Evolutionary conservation across 1,284 basidiomycete species (phyloP).

Genomic region (Tilletiopsis washingtonensis): DNA sequence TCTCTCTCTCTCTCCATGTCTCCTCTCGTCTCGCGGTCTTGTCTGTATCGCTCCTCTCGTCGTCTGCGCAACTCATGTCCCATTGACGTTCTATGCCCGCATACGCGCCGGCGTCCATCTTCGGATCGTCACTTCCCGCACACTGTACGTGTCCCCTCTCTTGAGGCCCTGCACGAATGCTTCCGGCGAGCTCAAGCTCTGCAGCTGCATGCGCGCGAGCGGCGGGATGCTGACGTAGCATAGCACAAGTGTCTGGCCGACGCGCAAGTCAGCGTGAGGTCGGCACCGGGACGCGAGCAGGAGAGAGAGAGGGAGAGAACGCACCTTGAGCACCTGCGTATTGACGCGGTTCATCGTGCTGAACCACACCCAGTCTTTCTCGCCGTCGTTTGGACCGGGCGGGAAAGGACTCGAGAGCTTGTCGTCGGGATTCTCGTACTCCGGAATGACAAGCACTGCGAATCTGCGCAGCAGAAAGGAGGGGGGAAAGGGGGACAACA

Average conservation of each 20-base stretch:
- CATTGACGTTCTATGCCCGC: constrained; percentile 77
- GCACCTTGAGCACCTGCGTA: constrained; percentile 79
- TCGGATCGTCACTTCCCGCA: constrained; percentile 75
- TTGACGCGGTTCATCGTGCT: constrained; percentile 95
- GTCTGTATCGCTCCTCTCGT: no score
- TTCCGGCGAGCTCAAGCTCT: constrained; percentile 31
- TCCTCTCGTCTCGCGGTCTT: no score
- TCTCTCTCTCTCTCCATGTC: no score
- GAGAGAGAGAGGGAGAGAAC: no score
- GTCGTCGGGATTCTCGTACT: constrained; percentile 75
- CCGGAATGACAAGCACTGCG: constrained; percentile 76
- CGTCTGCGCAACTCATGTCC: no score
- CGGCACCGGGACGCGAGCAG: constrained; percentile 1
- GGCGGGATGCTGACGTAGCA: constrained; percentile 38
- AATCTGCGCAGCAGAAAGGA: constrained; percentile 57
- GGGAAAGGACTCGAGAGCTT: constrained; percentile 47
- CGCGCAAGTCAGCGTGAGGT: constrained; percentile 64
- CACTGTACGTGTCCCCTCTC: constrained; percentile 55
- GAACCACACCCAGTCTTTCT: constrained; percentile 83
- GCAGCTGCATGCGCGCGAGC: constrained; percentile 12
- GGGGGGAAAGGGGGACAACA: background rate
- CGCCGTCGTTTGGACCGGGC: constrained; percentile 44
- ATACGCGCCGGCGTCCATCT: constrained; percentile 84
- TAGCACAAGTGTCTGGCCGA: constrained; percentile 52
- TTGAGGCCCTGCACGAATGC: constrained; percentile 57